Conservation (phyloP, 306 rosid species). For the Trifolium repens region DNA sequence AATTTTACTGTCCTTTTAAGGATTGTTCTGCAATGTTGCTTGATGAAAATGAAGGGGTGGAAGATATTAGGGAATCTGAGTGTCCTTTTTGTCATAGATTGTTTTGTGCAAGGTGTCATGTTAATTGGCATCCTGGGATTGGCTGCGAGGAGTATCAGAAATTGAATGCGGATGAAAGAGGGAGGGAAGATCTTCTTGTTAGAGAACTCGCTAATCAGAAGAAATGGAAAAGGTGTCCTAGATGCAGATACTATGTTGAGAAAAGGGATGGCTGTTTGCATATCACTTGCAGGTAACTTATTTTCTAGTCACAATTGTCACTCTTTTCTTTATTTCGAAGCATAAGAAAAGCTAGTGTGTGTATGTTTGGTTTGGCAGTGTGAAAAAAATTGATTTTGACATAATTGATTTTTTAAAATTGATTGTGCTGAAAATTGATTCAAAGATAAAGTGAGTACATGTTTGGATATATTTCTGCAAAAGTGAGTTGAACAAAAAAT, state of each 20-base stretch:
- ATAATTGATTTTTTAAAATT: too few species aligned
- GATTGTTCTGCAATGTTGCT: conserved; percentile 64
- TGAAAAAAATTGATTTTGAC: too few species aligned
- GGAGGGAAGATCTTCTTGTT: conserved; percentile 51
- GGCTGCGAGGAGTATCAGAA: conserved; percentile 53
- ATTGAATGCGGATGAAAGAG: conserved; percentile 48
- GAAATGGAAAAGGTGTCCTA: conserved; percentile 66
- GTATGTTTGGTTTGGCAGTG: too few species aligned
- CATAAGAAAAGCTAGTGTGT: neutral
- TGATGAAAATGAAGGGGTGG: conserved; percentile 24
- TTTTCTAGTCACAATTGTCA: neutral
- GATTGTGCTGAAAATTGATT: too few species aligned
- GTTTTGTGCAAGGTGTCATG: conserved; percentile 66
- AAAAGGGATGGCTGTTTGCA: conserved; percentile 53
- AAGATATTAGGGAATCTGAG: conserved; percentile 36
- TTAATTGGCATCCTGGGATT: conserved; percentile 64
- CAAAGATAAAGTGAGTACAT: too few species aligned
- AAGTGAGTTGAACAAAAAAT: too few species aligned
- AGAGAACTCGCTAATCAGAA: conserved; percentile 48
- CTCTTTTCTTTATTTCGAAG: neutral
- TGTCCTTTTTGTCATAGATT: conserved; percentile 69
- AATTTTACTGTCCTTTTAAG: conserved; percentile 59
- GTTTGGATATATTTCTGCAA: too few species aligned
- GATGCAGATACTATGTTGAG: conserved; percentile 56
- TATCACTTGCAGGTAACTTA: conserved; percentile 63